Conservation (phyloP, 2,329 filamentous ascomycete species). For the Didymella pinodella region DNA sequence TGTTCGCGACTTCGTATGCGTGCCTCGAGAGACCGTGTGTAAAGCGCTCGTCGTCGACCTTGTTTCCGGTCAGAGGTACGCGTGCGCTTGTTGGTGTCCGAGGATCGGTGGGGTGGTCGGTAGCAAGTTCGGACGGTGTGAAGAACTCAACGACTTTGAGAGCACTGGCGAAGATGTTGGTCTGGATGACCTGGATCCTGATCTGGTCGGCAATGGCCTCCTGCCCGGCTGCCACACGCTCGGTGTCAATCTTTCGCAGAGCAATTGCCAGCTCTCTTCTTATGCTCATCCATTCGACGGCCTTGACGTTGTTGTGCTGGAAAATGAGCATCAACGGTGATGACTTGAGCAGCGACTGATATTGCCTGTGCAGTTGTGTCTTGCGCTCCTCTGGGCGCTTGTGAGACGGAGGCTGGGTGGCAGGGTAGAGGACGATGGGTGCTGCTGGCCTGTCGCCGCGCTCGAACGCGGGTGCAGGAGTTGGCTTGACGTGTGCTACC, state of each 20-base stretch:
- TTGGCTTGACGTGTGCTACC: slow-evolving; percentile 58
- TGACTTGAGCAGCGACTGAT: slow-evolving; percentile 86
- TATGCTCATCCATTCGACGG: slow-evolving; percentile 77
- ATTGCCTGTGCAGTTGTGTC: slow-evolving; percentile 84
- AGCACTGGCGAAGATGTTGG: slow-evolving; percentile 86
- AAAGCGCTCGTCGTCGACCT: slow-evolving; percentile 60
- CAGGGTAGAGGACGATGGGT: slow-evolving; percentile 61
- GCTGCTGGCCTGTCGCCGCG: slow-evolving; percentile 56
- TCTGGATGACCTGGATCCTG: slow-evolving; percentile 84
- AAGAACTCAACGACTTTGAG: slow-evolving; percentile 87
- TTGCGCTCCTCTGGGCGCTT: slow-evolving; percentile 88
- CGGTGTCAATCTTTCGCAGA: slow-evolving; percentile 71
- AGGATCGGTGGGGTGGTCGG: slow-evolving; percentile 43
- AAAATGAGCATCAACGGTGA: slow-evolving; percentile 87
- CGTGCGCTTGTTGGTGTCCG: slow-evolving; percentile 45
- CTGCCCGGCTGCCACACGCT: slow-evolving; percentile 66
- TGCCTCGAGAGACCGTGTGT: slow-evolving; percentile 67
- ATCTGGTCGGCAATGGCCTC: slow-evolving; percentile 65
- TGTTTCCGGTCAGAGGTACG: slow-evolving; percentile 41
- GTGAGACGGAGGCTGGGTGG: slow-evolving; percentile 85
- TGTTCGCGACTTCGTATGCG: slow-evolving; percentile 61
- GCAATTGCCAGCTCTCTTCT: slow-evolving; percentile 72
- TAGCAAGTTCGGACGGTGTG: slow-evolving; percentile 44
- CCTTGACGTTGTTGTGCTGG: slow-evolving; percentile 78
- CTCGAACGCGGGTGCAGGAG: slow-evolving; percentile 61